Evolutionary conservation across 139 green algal species (phyloP).

Genomic region (Closterium sp.): DNA sequence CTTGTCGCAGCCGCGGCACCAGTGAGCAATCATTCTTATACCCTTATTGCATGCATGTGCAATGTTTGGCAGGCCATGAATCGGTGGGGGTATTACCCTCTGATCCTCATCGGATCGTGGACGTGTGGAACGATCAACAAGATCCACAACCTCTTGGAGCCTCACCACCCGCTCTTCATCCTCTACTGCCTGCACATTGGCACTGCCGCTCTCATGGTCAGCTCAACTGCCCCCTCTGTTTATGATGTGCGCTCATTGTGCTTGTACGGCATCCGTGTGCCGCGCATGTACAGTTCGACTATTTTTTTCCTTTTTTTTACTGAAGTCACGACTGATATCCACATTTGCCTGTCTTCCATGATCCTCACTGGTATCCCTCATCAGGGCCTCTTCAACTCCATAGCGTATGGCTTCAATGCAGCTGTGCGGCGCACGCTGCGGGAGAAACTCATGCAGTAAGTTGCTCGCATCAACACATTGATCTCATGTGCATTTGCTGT

Average conservation of each 20-base stretch:
- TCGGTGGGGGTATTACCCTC: slow-evolving; percentile 48
- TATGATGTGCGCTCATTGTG: neutral
- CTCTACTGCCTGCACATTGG: slow-evolving; percentile 44
- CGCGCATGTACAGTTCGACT: neutral
- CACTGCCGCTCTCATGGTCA: slow-evolving; percentile 37
- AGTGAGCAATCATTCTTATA: too few relatives aligned
- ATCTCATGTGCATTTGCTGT: neutral
- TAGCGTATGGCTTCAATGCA: slow-evolving; percentile 40
- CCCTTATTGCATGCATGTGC: neutral
- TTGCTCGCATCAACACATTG: slow-evolving; percentile 1
- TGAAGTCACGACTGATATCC: too few relatives aligned
- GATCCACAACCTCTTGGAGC: slow-evolving; percentile 45
- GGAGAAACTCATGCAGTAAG: slow-evolving; percentile 34
- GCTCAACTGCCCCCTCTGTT: neutral
- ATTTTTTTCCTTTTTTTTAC: neutral
- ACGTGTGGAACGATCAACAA: slow-evolving; percentile 43
- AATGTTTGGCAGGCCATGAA: slow-evolving; percentile 23
- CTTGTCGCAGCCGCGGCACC: neutral
- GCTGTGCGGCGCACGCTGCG: slow-evolving; percentile 26
- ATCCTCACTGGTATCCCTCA: neutral
- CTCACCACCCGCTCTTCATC: slow-evolving; percentile 34
- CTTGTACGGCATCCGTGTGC: neutral
- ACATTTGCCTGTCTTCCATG: neutral
- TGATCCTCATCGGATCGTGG: slow-evolving; percentile 53
- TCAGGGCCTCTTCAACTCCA: slow-evolving; percentile 46